These are phyloP conservation scores for Cyclospora cayetanensis DNA, from an alignment of 169 alveolate genomes.

Conservation along the genomic window DNA sequence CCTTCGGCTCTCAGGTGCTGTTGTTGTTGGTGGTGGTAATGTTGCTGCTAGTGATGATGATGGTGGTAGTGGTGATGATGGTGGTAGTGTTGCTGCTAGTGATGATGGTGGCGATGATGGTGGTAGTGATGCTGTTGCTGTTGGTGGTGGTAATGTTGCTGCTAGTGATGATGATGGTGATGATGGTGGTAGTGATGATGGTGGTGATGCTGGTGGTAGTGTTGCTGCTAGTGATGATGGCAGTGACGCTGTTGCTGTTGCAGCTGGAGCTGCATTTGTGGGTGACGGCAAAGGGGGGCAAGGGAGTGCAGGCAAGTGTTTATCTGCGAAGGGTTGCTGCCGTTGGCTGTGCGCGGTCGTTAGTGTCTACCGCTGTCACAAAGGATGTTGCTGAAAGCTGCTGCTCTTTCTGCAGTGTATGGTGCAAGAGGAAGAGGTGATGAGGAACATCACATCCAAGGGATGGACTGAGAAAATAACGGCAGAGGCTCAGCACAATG, in stretches of 20 bases:
- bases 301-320: no score
- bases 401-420: conserved; percentile 15
- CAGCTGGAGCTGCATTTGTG: no score
- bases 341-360: no score
- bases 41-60: conserved; percentile 71
- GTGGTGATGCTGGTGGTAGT: background rate
- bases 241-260: background rate
- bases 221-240: background rate
- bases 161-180: background rate
- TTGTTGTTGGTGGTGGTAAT: background rate
- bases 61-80: background rate
- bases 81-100: background rate
- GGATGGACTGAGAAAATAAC: conserved; percentile 22
- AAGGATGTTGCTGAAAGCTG: no score
- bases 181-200: background rate
- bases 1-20: conserved; percentile 21
- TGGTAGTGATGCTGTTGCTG: background rate
- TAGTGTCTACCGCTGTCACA: no score
- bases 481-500: conserved; percentile 9
- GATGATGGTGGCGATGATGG: background rate
- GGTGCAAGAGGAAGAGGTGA: conserved; percentile 16
- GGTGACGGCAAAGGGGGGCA: no score
- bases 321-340: no score
- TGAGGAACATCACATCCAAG: conserved; percentile 18
- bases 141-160: background rate